Evolutionary conservation across 2,329 filamentous ascomycete species (phyloP).

Genomic region (Cercospora sesami): DNA sequence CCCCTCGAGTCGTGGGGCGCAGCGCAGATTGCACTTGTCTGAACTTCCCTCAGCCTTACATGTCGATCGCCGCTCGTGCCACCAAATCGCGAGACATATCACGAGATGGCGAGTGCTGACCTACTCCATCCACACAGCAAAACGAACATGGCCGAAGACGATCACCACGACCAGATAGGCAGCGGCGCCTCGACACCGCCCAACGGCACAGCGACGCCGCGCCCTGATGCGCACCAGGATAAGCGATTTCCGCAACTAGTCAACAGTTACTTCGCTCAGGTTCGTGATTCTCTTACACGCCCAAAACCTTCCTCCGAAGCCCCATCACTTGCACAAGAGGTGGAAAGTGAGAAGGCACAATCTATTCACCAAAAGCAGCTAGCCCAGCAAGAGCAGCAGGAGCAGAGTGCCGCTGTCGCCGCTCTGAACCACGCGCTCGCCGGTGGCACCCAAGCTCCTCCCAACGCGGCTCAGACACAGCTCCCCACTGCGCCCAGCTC

Average conservation of each 20-base stretch:
- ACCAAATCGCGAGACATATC: constrained; percentile 19
- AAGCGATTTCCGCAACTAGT: constrained; percentile 93
- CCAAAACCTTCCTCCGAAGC: constrained; percentile 28
- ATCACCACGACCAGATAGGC: constrained; percentile 73
- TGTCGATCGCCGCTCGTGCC: constrained; percentile 23
- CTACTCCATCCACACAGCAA: constrained; percentile 32
- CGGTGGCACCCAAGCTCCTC: constrained; percentile 16
- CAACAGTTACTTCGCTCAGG: constrained; percentile 96
- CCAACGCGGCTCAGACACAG: constrained; percentile 20
- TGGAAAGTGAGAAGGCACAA: constrained; percentile 17
- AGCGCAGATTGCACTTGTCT: constrained; percentile 8
- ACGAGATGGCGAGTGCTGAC: constrained; percentile 34
- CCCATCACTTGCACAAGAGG: constrained; percentile 38
- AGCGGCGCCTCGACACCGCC: constrained; percentile 81
- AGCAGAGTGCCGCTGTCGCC: constrained; percentile 23
- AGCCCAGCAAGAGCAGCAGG: constrained; percentile 23
- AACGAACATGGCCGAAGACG: constrained; percentile 54
- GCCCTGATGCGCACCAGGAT: constrained; percentile 81
- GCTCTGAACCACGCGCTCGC: constrained; percentile 27
- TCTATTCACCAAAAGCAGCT: constrained; percentile 20
- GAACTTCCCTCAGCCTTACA: constrained; percentile 17
- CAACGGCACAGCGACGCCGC: constrained; percentile 80
- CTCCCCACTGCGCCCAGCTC: constrained; percentile 42
- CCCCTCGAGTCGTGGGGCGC: constrained; percentile 4
- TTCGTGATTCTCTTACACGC: constrained; percentile 74